These are phyloP conservation scores for Fusarium sp. DNA, from an alignment of 2,329 filamentous ascomycete species.

Conservation along the genomic window DNA sequence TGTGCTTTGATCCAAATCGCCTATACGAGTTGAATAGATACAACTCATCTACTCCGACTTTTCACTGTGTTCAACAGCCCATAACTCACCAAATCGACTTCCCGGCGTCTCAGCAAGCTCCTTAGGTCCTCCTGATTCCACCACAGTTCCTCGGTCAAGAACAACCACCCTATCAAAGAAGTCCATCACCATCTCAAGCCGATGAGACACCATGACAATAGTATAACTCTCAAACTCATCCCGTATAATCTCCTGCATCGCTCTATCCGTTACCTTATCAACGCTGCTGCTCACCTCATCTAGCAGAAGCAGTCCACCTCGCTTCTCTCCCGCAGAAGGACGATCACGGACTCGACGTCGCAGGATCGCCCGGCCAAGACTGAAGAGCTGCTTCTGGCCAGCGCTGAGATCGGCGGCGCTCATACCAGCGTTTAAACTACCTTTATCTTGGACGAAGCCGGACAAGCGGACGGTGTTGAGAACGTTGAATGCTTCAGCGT, in stretches of 20 bases:
- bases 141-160: slow-evolving; percentile 64
- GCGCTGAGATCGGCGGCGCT: slow-evolving; percentile 66
- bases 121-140: slow-evolving; percentile 56
- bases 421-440: slow-evolving; percentile 58
- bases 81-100: slow-evolving; percentile 53
- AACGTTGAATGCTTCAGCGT: slow-evolving; percentile 54
- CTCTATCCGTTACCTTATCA: slow-evolving; percentile 59
- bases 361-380: slow-evolving; percentile 72
- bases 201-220: slow-evolving; percentile 66
- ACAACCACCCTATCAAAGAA: slow-evolving; percentile 66
- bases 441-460: slow-evolving; percentile 52
- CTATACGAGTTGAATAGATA: no score
- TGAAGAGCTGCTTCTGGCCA: slow-evolving; percentile 76
- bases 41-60: slow-evolving; percentile 6
- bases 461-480: slow-evolving; percentile 57
- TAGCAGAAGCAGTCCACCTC: slow-evolving; percentile 55
- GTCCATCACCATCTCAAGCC: slow-evolving; percentile 66
- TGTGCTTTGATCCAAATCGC: no score
- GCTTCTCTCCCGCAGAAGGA: slow-evolving; percentile 27
- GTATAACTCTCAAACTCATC: slow-evolving; percentile 64
- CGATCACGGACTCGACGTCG: slow-evolving; percentile 50
- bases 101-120: slow-evolving; percentile 45
- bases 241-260: slow-evolving; percentile 60
- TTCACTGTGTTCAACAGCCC: slow-evolving; percentile 47
- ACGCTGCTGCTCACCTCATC: slow-evolving; percentile 63